Conservation (phyloP, 2,329 filamentous ascomycete genomes). For the Fusarium nematophilum region DNA sequence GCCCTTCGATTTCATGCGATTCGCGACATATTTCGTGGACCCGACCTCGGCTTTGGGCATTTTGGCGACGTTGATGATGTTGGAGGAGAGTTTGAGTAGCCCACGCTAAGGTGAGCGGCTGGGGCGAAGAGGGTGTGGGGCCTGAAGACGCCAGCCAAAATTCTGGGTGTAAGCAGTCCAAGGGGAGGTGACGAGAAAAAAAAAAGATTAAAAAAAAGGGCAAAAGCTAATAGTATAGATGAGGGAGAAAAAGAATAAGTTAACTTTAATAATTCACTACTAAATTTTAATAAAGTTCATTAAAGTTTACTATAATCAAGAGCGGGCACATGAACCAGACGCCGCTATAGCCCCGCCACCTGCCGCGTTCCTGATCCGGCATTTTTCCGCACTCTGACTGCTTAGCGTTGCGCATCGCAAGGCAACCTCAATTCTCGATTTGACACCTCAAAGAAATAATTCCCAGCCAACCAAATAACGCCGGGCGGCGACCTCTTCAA, state of each 20-base stretch:
- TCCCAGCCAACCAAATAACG: neutral
- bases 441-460: neutral
- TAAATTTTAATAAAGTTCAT: no score
- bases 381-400: conserved; percentile 3
- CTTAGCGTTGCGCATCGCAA: neutral
- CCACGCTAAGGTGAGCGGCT: neutral
- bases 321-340: neutral
- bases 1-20: conserved; percentile 88
- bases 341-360: neutral
- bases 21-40: conserved; percentile 88
- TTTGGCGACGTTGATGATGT: conserved; percentile 48
- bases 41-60: conserved; percentile 96
- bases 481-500: neutral
- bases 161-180: no score
- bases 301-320: no score
- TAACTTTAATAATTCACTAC: no score
- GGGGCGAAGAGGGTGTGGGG: conserved; percentile 9
- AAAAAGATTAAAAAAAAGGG: no score
- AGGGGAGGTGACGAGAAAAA: no score
- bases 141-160: neutral
- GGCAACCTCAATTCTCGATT: neutral
- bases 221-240: no score
- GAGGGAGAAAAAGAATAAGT: no score
- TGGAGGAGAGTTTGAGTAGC: conserved; percentile 10
- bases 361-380: neutral